These are phyloP conservation scores for Climacium dendroides DNA, from an alignment of 225 moss, liverwort and hornwort genomes.

Conservation along the genomic window DNA sequence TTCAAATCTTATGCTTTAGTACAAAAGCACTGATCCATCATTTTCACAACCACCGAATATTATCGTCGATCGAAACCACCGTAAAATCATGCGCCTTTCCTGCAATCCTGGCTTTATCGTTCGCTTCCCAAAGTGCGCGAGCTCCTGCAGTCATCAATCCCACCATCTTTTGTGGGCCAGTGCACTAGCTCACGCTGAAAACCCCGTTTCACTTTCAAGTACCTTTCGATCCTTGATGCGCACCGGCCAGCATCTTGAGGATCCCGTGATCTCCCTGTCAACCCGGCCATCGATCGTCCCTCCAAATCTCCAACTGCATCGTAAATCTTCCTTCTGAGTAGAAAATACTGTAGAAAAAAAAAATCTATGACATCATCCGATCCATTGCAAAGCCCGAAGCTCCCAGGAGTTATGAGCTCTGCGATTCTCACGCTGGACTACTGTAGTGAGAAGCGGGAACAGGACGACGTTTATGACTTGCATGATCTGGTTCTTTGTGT, in stretches of 20 bases:
- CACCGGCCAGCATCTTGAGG: background rate
- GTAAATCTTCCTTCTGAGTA: background rate
- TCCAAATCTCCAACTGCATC: background rate
- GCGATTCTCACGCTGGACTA: background rate
- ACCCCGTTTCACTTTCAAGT: background rate
- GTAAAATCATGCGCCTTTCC: background rate
- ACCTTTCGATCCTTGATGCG: background rate
- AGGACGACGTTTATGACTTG: background rate
- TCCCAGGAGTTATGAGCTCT: background rate
- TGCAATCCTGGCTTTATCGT: background rate
- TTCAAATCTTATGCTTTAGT: background rate
- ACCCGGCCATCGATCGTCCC: background rate
- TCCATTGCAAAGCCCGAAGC: background rate
- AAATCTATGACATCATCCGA: background rate
- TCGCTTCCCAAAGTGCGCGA: background rate
- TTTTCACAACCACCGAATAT: constrained; percentile 1
- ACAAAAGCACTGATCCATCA: background rate
- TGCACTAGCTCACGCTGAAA: background rate
- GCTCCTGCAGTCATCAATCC: background rate
- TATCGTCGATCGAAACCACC: background rate
- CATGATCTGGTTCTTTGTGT: background rate
- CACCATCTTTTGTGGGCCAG: background rate
- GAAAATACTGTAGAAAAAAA: background rate
- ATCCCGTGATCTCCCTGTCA: background rate
- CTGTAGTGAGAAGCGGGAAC: background rate